phyloP scores from a whole-genome alignment of 2,329 filamentous ascomycete species.

The Phyllosticta citriasiana region DNA sequence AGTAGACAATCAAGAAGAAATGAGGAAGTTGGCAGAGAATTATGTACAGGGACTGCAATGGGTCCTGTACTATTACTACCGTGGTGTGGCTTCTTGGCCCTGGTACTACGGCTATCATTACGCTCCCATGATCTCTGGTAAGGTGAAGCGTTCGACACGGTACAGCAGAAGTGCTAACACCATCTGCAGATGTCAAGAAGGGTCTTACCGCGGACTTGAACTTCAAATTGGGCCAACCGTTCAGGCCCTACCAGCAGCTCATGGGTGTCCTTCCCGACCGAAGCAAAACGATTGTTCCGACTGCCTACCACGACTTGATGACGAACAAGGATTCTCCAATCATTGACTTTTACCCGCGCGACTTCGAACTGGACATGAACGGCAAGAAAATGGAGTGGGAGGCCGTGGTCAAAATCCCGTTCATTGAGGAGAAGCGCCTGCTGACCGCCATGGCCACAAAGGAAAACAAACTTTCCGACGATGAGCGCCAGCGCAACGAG shows the following conservation, averaged over 20 bases:
- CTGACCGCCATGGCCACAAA: constrained; percentile 77
- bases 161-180: neutral
- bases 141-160: constrained; percentile 11
- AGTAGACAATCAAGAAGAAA: constrained; percentile 66
- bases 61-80: constrained; percentile 98
- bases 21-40: constrained; percentile 79
- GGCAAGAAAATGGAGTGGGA: constrained; percentile 99
- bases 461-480: constrained; percentile 65
- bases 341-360: constrained; percentile 93
- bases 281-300: constrained; percentile 91
- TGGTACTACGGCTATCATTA: constrained; percentile 99
- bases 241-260: constrained; percentile 88
- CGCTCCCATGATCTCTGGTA: constrained; percentile 86
- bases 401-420: constrained; percentile 96
- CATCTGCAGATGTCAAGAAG: constrained; percentile 63
- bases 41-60: constrained; percentile 97
- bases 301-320: constrained; percentile 84
- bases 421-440: constrained; percentile 86
- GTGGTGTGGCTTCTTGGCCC: constrained; percentile 93
- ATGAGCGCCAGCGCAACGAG: constrained; percentile 73
- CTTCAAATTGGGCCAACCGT: constrained; percentile 90
- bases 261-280: constrained; percentile 97
- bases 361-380: constrained; percentile 98
- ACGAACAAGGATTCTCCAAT: constrained; percentile 83
- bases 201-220: constrained; percentile 79